Evolutionary conservation across 371 early-diverging fungal species (phyloP), one percentile per base, ranked within the genome.

Genomic region (Mortierella sp.): DNA sequence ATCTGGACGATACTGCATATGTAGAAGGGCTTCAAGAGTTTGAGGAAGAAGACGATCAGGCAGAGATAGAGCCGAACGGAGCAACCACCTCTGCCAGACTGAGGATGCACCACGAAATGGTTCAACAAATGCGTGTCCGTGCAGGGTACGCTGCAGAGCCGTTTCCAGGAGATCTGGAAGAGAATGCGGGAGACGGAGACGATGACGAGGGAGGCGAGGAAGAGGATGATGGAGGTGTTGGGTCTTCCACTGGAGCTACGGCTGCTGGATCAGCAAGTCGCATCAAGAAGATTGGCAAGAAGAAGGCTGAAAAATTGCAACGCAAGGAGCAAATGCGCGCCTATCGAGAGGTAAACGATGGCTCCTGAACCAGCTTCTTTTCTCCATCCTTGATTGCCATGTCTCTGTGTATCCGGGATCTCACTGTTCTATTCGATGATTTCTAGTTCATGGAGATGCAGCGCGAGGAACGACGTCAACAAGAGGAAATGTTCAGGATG

Each of bases 321-420:
- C 71, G 84, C 61, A 86, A 85, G 54, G 85, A 86, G 54, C 82
- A 84, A 34, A 84, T 81, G 83, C 76, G 87, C 48, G 84, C 82
- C 24, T 86, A 86, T 55, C 76, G 78, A 34, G 85, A 85, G 64
- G 84, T 81, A 80, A 48, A 48, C 26, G 8, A 23, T 48, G 26
- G 10, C 24, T 48, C 10, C 23, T 8, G 34, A 2, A 41, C 8
- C 23, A 9, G 14, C 19, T 9, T 8, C 16, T 19, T 23, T 30
- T 46, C 21, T 16, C 0, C 10, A 30, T 1, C 10, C 18, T 18
- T 9, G 16, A 16, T 23, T 16, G 24, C 34, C 31, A 57, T 2
- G 21, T 31, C 16, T 38, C 9, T 13, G 13, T 5, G 16, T 9
- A 3, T 43, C 13, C 24, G 18, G 19, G 5, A 18, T 23, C 48